Evolutionary conservation across 306 rosid genomes (phyloP).

Genomic region (Cucurbita ficifolia): DNA sequence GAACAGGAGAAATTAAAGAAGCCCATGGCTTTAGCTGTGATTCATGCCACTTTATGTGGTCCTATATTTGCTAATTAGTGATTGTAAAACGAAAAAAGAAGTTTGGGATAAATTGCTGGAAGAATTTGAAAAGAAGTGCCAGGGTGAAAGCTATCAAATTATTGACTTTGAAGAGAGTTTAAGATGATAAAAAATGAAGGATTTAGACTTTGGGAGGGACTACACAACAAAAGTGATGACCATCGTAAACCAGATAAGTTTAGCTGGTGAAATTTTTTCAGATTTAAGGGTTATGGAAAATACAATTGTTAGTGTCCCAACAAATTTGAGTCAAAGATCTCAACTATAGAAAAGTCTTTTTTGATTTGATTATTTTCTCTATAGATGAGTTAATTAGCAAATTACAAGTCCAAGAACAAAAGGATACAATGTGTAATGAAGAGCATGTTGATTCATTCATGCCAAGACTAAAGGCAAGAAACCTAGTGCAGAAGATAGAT

Average conservation of each 20-base stretch:
- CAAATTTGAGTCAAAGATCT: not conserved
- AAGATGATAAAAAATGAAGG: not conserved
- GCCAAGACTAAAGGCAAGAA: too few relatives aligned
- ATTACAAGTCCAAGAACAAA: not conserved
- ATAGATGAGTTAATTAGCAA: not conserved
- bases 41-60: not conserved
- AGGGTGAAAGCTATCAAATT: not conserved
- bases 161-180: not conserved
- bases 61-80: not conserved
- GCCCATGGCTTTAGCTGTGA: not conserved
- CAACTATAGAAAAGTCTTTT: not conserved
- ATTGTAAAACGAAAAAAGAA: too few relatives aligned
- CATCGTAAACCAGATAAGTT: not conserved
- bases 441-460: not conserved
- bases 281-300: not conserved
- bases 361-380: not conserved
- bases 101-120: not conserved
- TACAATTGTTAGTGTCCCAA: not conserved
- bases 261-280: not conserved
- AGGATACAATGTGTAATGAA: not conserved
- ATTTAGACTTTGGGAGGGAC: not conserved
- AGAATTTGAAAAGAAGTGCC: not conserved
- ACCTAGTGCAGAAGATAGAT: not conserved
- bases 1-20: not conserved
- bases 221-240: not conserved